These are phyloP conservation scores for Macaranga tanarius DNA, from an alignment of 441 rosid genomes.

Conservation along the genomic window DNA sequence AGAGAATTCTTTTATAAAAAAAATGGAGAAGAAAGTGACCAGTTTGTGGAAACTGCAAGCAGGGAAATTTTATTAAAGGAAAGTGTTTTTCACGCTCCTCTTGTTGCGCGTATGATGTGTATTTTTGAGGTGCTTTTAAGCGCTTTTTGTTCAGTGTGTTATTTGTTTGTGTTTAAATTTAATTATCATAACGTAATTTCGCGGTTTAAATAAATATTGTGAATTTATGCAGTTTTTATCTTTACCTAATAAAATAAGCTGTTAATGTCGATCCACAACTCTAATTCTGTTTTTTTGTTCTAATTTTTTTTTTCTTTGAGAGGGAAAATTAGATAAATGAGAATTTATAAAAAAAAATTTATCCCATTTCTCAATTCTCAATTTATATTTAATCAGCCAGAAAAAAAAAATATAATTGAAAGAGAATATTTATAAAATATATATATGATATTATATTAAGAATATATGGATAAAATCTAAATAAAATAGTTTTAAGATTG, in stretches of 20 bases:
- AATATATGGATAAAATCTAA: too few relatives aligned
- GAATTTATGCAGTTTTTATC: too few relatives aligned
- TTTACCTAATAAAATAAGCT: background rate
- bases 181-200: slow-evolving; percentile 21
- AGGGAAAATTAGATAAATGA: background rate
- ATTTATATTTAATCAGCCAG: too few relatives aligned
- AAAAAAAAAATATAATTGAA: too few relatives aligned
- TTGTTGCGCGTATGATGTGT: background rate
- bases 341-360: too few relatives aligned
- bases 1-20: background rate
- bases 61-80: too few relatives aligned
- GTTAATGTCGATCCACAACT: background rate
- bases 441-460: too few relatives aligned
- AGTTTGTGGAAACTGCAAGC: background rate
- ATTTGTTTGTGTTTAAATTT: slow-evolving; percentile 3
- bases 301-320: background rate
- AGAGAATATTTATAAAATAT: too few relatives aligned
- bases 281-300: too few relatives aligned
- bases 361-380: too few relatives aligned
- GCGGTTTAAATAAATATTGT: background rate
- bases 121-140: slow-evolving; percentile 26
- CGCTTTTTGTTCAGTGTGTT: background rate
- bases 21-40: background rate
- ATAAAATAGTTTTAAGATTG: too few relatives aligned
- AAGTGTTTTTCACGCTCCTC: background rate